phyloP scores from a whole-genome alignment of 2,329 filamentous ascomycete species.

The Pleochaeta shiraiana region DNA sequence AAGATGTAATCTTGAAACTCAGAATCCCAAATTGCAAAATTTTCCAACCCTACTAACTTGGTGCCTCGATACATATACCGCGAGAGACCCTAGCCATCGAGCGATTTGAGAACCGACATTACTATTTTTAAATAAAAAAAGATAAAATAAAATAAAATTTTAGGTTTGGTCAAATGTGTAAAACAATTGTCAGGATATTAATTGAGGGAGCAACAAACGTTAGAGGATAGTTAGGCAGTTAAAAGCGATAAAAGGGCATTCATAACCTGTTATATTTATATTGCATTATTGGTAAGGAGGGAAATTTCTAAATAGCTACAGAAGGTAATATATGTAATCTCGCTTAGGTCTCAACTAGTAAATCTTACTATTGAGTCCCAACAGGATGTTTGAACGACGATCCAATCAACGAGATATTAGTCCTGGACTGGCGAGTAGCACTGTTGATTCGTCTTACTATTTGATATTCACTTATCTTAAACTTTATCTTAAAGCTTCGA shows the following conservation, averaged over 20 bases:
- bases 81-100: neutral
- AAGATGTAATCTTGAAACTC: neutral
- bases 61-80: neutral
- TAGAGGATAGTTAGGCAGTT: neutral
- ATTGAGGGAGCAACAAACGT: constrained; percentile 1
- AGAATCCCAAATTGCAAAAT: neutral
- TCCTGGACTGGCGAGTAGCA: too few species aligned
- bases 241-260: neutral
- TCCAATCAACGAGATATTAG: too few species aligned
- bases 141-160: neutral
- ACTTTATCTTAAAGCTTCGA: too few species aligned
- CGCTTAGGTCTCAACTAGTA: too few species aligned
- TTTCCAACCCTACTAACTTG: neutral
- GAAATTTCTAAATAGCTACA: too few species aligned
- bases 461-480: too few species aligned
- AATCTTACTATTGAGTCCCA: too few species aligned
- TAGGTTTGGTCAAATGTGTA: neutral
- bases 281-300: too few species aligned
- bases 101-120: neutral
- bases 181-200: neutral
- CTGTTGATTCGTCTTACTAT: too few species aligned
- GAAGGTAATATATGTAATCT: too few species aligned
- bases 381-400: too few species aligned
- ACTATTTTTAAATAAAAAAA: neutral
- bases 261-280: neutral